These are phyloP conservation scores for Talaromyces sp. DNA, from an alignment of 2,329 filamentous ascomycete species.

Conservation along the genomic window DNA sequence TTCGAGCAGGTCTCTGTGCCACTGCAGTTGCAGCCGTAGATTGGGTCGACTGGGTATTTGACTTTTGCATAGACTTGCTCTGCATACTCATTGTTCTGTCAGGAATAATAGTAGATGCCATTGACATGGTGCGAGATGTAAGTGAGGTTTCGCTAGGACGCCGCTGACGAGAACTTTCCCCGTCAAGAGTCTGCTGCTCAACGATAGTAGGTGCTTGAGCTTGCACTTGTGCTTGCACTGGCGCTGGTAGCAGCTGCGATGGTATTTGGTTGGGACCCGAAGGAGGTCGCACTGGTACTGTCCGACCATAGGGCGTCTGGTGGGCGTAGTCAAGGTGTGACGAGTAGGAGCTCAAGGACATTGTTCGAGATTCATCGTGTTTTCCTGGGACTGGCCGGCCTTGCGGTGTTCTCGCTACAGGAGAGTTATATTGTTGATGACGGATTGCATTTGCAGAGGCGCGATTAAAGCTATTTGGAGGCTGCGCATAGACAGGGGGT, in stretches of 20 bases:
- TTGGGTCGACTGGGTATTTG: slow-evolving; percentile 47
- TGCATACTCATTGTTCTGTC: slow-evolving; percentile 55
- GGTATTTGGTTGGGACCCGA: slow-evolving; percentile 37
- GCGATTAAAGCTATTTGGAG: slow-evolving; percentile 35
- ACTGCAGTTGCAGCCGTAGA: slow-evolving; percentile 52
- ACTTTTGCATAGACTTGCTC: slow-evolving; percentile 46
- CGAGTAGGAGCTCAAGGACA: slow-evolving; percentile 87
- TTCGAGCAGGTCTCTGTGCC: slow-evolving; percentile 56
- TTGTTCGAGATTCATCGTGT: slow-evolving; percentile 86
- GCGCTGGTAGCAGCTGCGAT: slow-evolving; percentile 16
- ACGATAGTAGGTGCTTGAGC: not conserved
- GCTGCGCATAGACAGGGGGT: slow-evolving; percentile 64
- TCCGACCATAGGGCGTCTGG: slow-evolving; percentile 79
- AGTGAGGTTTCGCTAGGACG: slow-evolving; percentile 39
- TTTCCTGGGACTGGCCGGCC: slow-evolving; percentile 87
- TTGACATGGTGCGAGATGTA: slow-evolving; percentile 70
- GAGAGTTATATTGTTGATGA: slow-evolving; percentile 63
- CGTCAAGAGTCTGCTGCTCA: slow-evolving; percentile 49
- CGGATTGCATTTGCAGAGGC: slow-evolving; percentile 68
- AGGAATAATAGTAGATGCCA: slow-evolving; percentile 66
- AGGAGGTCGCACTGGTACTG: slow-evolving; percentile 71
- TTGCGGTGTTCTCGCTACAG: slow-evolving; percentile 76
- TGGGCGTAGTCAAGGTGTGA: slow-evolving; percentile 72
- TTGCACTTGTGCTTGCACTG: slow-evolving; percentile 13
- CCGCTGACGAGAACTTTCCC: slow-evolving; percentile 28